Percentiles rank a stretch among this genome's conserved stretches.
phyloP scores from a whole-genome alignment of 2,329 filamentous ascomycete genomes.

The Exophiala phaeomuriformis region DNA sequence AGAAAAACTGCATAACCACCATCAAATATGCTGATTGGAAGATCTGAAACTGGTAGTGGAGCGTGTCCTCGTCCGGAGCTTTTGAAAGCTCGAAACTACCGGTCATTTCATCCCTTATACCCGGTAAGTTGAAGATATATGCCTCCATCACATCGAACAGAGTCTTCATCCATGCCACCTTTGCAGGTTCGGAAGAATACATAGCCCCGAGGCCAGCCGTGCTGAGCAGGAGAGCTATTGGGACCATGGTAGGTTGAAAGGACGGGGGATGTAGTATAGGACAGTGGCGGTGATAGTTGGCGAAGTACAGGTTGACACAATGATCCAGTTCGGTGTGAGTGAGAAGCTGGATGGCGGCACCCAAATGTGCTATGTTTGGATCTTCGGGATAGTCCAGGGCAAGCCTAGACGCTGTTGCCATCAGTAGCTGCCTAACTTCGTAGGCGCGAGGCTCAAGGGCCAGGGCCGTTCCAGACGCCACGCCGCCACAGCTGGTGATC shows the following conservation, averaged over 20 bases:
- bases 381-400: conserved; percentile 10
- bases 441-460: conserved; percentile 17
- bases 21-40: conserved; percentile 41
- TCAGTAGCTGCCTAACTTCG: conserved; percentile 15
- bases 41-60: conserved; percentile 36
- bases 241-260: conserved; percentile 35
- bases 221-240: conserved; percentile 36
- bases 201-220: conserved; percentile 41
- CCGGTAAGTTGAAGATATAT: conserved; percentile 24
- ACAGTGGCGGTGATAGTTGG: conserved; percentile 41
- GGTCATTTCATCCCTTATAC: conserved; percentile 34
- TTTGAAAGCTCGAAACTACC: conserved; percentile 33
- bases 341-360: conserved; percentile 11
- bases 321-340: conserved; percentile 32
- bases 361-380: conserved; percentile 7
- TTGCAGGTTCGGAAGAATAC: conserved; percentile 32
- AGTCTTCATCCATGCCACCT: conserved; percentile 18
- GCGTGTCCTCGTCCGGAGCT: conserved; percentile 25
- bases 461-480: conserved; percentile 9
- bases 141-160: conserved; percentile 33
- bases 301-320: conserved; percentile 35
- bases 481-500: conserved; percentile 3
- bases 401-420: conserved; percentile 10
- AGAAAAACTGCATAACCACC: conserved; percentile 40
- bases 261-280: conserved; percentile 39